Base-by-base conservation (phyloP, 768 basidiomycete species). In the Tylopilus sp. region DNA sequence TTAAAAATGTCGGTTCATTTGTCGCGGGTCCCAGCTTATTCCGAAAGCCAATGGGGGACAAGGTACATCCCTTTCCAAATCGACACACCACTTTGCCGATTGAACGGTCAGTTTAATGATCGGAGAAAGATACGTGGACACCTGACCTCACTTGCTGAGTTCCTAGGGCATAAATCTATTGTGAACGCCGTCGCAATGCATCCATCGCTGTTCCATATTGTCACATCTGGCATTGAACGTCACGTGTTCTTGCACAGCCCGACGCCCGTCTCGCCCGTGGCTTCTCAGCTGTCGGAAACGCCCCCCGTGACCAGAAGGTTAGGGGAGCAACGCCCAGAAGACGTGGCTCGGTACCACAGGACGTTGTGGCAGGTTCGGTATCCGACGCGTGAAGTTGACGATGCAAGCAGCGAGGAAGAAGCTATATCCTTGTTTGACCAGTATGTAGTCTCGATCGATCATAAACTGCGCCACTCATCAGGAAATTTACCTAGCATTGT, bases 151-250 rank as follows among this genome's bases (percentile, higher is more conserved):
- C 48, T 52, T 48, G 25, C 31, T 48, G 51, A 41, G 23, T 40
- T 44, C 10, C 43, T 48, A 83, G 86, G 88, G 4, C 88, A 91
- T 63, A 71, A 77, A 36, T 89, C 88, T 2, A 88, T 93, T 47
- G 82, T 91, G 40, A 93, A 92, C 62, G 79, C 82, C 0, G 73
- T 79, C 3, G 67, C 86, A 22, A 80, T 90, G 51, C 91, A 92
- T 62, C 90, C 91, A 2, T 73, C 78, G 20, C 73, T 85, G 38
- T 77, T 86, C 4, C 77, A 84, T 48, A 71, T 89, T 26, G 76
- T 79, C 31, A 88, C 88, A 4, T 74, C 84, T 4, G 91, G 90
- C 3, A 78, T 92, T 20, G 91, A 93, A 65, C 80, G 79, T 22
- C 74, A 80, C 53, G 75, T 90, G 22, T 59, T 83, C 18, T 66